Base-by-base conservation (phyloP, 345 rosid species). In the Aethionema arabicum region DNA sequence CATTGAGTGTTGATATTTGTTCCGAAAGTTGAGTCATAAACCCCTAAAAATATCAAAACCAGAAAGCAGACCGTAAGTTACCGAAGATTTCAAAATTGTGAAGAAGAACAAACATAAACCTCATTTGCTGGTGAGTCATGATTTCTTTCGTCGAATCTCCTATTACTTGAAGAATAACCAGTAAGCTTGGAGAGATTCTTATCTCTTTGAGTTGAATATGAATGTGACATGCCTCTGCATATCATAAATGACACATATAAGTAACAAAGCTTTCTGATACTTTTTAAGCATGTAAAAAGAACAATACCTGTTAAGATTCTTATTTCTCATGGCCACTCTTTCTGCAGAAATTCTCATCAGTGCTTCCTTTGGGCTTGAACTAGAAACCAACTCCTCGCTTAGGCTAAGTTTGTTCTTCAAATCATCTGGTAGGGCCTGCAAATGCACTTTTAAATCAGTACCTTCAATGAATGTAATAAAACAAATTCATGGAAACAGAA, bases 291-390 rank as follows among this genome's bases (percentile, higher is more conserved):
- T 21, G 27, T 53, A 58, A 71, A 58, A 50, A 60, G 55, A 61
- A 52, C 67, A 74, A 60, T 72, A 95, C 96, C 87, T 84, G 72
- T 69, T 85, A 53, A 76, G 78, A 70, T 78, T 77, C 76, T 84
- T 83, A 67, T 82, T 84, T 77, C 91, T 88, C 87, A 69, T 52
- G 48, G 85, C 84, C 56, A 82, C 76, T 69, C 82, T 81, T 68
- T 80, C 84, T 46, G 90, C 85, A 75, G 90, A 82, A 8, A 85
- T 91, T 72, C 80, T 81, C 6, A 75, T 68, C 53, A 90, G 84
- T 10, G 82, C 88, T 72, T 84, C 97, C 66, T 79, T 84, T 59
- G 99, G 95, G 80, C 93, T 90, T 66, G 99, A 90, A 77, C 93
- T 90, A 56, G 85, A 82, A 41, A 86, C 81, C 32, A 84, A 67